Evolutionary conservation across 768 basidiomycete species (phyloP).

Genomic region (Boletus rubescentipes): DNA sequence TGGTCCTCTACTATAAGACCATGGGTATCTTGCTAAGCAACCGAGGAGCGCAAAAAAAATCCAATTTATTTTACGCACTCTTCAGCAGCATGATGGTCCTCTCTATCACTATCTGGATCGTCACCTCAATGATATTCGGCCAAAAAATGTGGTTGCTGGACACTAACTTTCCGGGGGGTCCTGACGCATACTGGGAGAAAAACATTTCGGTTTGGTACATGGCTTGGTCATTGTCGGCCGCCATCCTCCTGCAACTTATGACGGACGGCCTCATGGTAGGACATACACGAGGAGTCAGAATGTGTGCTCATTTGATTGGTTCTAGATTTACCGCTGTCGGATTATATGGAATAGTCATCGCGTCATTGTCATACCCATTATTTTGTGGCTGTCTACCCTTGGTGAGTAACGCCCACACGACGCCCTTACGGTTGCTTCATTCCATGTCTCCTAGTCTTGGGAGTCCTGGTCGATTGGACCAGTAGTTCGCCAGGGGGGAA

Average conservation of each 20-base stretch:
- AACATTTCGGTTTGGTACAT: slow-evolving; percentile 27
- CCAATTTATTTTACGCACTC: slow-evolving; percentile 17
- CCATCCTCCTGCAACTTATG: slow-evolving; percentile 33
- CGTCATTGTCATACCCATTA: slow-evolving; percentile 13
- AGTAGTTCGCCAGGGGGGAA: slow-evolving; percentile 17
- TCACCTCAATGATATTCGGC: slow-evolving; percentile 19
- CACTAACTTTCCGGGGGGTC: slow-evolving; percentile 34
- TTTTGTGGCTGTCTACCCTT: slow-evolving; percentile 23
- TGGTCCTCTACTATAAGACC: slow-evolving; percentile 25
- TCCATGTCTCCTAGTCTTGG: slow-evolving; percentile 13
- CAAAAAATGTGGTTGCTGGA: slow-evolving; percentile 39
- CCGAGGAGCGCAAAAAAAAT: neutral
- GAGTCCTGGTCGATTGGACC: slow-evolving; percentile 9
- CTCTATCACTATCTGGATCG: slow-evolving; percentile 32
- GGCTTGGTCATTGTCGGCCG: slow-evolving; percentile 24
- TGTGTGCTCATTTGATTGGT: slow-evolving; percentile 2
- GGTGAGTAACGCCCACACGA: slow-evolving; percentile 9
- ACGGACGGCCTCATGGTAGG: slow-evolving; percentile 32
- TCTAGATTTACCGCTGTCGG: slow-evolving; percentile 41
- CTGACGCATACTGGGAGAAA: slow-evolving; percentile 29
- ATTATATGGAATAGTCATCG: slow-evolving; percentile 31
- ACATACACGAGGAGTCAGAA: neutral
- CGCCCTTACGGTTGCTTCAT: too few relatives aligned
- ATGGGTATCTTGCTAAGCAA: slow-evolving; percentile 13
- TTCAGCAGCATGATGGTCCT: slow-evolving; percentile 28